Evolutionary conservation across 139 green algal species (phyloP), one percentile per base, ranked within the genome.

Genomic region (Chloropicon primus): DNA sequence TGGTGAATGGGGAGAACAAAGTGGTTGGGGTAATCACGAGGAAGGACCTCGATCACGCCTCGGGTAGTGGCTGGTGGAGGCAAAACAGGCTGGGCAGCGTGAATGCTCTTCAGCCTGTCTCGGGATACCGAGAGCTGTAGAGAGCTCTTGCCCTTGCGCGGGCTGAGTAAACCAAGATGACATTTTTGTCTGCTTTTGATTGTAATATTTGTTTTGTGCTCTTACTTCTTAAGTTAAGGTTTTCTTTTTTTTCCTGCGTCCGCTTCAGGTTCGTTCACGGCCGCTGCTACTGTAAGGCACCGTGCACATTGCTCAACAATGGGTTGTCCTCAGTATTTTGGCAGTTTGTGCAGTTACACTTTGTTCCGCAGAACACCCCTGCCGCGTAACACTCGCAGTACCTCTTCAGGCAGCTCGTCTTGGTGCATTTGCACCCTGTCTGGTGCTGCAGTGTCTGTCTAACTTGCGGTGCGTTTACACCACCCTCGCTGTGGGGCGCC

Each of bases 1-100:
- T 98, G 22, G 85, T 94, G 29, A 89, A 96, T 71, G 78, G 72
- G 1, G 80, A 83, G 22, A 88, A 90, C 77, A 78, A 81, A 71
- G 86, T 96, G 53, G 72, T 90, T 53, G 94, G 94, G 78, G 92
- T 98, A 76, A 94, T 97, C 84, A 98, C 94, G 3, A 86, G 94
- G 54, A 96, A 97, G 85, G 94, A 98, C 79, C 83, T 98, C 41
- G 88, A 92, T 80, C 80, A 85, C 28, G 88, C 87, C 2, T 82
- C 86, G 0, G 85, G 84, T 2, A 25, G 62, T 53, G 85, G 85
- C 1, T 76, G 53, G 23, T 89, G 85, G 85, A 76, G 72, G 26
- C 54, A 62, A n/a, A 62, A 62, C 41, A 62, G 41, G 41, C 17
- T 62, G 41, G 41, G 41, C 10, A 62, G 41, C 41, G 41, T 62